Conservation (phyloP, 306 rosid genomes). For the Prunus davidiana region DNA sequence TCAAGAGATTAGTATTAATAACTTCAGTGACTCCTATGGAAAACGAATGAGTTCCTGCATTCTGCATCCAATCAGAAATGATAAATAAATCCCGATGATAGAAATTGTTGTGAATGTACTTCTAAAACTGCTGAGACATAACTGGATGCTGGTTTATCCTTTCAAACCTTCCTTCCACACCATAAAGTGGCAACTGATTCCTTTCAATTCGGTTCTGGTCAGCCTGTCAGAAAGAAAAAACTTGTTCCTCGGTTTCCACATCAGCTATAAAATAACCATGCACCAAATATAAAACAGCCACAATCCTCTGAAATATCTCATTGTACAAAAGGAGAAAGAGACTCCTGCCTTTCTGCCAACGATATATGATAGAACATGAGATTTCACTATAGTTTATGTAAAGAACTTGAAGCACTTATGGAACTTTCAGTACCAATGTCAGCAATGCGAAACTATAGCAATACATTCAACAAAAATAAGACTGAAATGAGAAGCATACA, state of each 20-base stretch:
- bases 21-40: constrained; percentile 90
- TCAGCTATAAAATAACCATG: neutral
- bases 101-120: constrained; percentile 20
- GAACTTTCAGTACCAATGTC: neutral
- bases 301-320: neutral
- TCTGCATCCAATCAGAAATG: constrained; percentile 42
- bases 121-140: constrained; percentile 36
- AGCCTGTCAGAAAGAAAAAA: constrained; percentile 55
- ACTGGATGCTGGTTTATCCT: constrained; percentile 98
- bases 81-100: constrained; percentile 14
- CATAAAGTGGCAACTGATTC: constrained; percentile 75
- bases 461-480: neutral
- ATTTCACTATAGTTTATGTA: neutral
- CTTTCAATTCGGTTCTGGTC: constrained; percentile 65
- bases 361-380: neutral
- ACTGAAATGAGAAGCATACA: neutral
- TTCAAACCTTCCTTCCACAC: constrained; percentile 85
- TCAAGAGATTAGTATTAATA: constrained; percentile 79
- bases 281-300: constrained; percentile 12
- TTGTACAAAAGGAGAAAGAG: neutral
- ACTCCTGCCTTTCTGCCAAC: neutral
- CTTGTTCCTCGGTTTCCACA: neutral
- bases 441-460: no score
- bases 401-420: neutral
- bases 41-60: constrained; percentile 84